Conservation (phyloP, 2,329 filamentous ascomycete species). For the Cladosporium cucumerinum region DNA sequence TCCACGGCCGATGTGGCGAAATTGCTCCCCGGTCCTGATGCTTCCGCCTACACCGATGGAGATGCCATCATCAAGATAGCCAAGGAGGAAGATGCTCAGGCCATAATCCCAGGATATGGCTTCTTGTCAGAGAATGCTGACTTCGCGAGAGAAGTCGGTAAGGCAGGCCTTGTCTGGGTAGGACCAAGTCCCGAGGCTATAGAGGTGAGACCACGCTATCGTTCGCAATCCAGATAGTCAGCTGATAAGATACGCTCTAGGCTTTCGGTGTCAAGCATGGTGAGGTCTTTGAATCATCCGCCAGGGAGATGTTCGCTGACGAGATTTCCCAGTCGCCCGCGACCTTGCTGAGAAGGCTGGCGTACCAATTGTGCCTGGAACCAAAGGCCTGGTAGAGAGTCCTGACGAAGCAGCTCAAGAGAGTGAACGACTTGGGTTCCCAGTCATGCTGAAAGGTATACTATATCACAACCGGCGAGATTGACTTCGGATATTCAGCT, state of each 20-base stretch:
- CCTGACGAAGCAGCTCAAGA: slow-evolving; percentile 48
- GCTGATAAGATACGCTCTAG: neutral
- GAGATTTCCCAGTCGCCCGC: slow-evolving; percentile 41
- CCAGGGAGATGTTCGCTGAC: neutral
- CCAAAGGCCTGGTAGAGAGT: slow-evolving; percentile 46
- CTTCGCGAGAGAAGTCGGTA: slow-evolving; percentile 54
- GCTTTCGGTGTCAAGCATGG: slow-evolving; percentile 58
- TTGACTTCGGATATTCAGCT: slow-evolving; percentile 72
- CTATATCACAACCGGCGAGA: slow-evolving; percentile 44
- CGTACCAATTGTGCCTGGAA: slow-evolving; percentile 56
- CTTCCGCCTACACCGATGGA: slow-evolving; percentile 50
- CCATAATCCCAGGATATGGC: slow-evolving; percentile 65
- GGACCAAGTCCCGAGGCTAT: slow-evolving; percentile 56
- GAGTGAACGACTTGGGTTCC: slow-evolving; percentile 48
- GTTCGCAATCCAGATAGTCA: neutral
- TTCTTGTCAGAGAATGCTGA: slow-evolving; percentile 63
- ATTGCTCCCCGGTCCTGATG: slow-evolving; percentile 47
- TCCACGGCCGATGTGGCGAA: slow-evolving; percentile 52
- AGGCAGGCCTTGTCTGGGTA: slow-evolving; percentile 57
- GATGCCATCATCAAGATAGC: slow-evolving; percentile 52
- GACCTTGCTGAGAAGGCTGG: slow-evolving; percentile 51
- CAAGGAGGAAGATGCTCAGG: slow-evolving; percentile 48
- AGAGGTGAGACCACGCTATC: slow-evolving; percentile 27
- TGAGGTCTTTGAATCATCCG: neutral
- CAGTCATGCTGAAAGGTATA: slow-evolving; percentile 57